Base-by-base conservation (phyloP, 2,329 filamentous ascomycete genomes). In the Aspergillus spinulosporus region DNA sequence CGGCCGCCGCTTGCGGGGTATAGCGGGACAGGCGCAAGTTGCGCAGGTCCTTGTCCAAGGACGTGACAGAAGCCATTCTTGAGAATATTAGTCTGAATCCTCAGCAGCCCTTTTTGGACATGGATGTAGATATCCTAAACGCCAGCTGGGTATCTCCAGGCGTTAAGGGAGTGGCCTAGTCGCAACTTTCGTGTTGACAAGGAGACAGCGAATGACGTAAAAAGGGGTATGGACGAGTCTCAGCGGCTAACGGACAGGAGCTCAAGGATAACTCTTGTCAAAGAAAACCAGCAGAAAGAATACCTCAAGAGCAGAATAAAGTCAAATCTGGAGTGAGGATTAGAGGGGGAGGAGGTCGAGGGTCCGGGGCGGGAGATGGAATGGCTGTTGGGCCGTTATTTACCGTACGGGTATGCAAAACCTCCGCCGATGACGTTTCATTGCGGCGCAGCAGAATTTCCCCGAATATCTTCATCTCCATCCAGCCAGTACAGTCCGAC, bases 21-120 rank as follows among this genome's bases (percentile, higher is more conserved):
- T 96, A 97, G 77, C 93, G 90, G 59, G 92, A 90, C 68, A 96
- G 82, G 75, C 94, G 92, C 82, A 97, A 76, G 73, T 87, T 92
- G 82, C 90, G 90, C 85, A 99, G 83, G 80, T 99, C 94, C 75
- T 93, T 93, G 77, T 97, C 94, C 59, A 99, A 81, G 61, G 91
- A 96, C 62, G 90, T 84, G 32, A 97, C 93, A 39, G 93, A 96
- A 65, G 93, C 92, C 93, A 97, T 97, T 63, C 50, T 72, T 59
- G 37, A 21, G 32, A 31, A 44, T 46, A 21, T 21, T 26, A 34
- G 32, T 45, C 34, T 47, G 43, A 34, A 14, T 37, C 39, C 49
- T 54, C 45, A 45, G 37, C 47, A 14, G 49, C 37, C 14, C 7
- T 12, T 37, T 9, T 21, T 34, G 28, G 21, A 37, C 52, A 61